phyloP scores from a whole-genome alignment of 495 filamentous ascomycete genomes.

The Penicillium simplicissimum region DNA sequence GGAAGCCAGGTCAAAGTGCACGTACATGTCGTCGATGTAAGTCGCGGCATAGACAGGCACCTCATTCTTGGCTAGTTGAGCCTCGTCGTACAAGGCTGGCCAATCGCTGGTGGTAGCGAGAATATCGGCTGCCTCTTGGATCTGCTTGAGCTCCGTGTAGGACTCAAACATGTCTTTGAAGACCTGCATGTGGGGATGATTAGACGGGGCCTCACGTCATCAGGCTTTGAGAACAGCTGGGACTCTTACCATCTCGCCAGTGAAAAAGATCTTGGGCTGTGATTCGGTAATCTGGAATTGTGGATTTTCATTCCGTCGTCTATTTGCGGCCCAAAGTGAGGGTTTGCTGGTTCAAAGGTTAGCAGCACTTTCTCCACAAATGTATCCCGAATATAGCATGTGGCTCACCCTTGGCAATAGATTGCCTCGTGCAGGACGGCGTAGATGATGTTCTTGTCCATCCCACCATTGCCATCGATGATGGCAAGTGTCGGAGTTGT shows the following conservation, averaged over 20 bases:
- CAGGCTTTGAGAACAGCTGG: background rate
- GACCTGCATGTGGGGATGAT: constrained; percentile 41
- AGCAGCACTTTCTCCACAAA: constrained; percentile 15
- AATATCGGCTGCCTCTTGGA: constrained; percentile 66
- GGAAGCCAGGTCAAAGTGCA: constrained; percentile 70
- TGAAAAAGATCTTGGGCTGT: constrained; percentile 69
- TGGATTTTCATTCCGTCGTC: constrained; percentile 41
- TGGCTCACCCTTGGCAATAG: constrained; percentile 65
- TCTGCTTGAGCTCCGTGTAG: constrained; percentile 65
- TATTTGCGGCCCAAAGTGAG: constrained; percentile 65
- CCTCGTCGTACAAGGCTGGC: constrained; percentile 74
- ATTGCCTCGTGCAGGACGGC: constrained; percentile 81
- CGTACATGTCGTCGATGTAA: constrained; percentile 95
- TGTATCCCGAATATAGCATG: background rate
- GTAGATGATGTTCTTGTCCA: constrained; percentile 79
- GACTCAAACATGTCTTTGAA: constrained; percentile 79
- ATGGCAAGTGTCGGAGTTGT: constrained; percentile 66
- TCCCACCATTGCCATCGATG: constrained; percentile 64
- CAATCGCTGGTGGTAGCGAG: constrained; percentile 68
- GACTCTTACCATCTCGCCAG: constrained; percentile 75
- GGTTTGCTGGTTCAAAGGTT: constrained; percentile 39
- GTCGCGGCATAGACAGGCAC: constrained; percentile 87
- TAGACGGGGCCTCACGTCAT: background rate
- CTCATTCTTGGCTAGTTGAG: constrained; percentile 70
- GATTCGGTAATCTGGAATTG: constrained; percentile 48